Evolutionary conservation across 192 early-diverging fungal genomes (phyloP), one percentile per base, ranked within the genome.

Genomic region (Rhizophagus clarus): DNA sequence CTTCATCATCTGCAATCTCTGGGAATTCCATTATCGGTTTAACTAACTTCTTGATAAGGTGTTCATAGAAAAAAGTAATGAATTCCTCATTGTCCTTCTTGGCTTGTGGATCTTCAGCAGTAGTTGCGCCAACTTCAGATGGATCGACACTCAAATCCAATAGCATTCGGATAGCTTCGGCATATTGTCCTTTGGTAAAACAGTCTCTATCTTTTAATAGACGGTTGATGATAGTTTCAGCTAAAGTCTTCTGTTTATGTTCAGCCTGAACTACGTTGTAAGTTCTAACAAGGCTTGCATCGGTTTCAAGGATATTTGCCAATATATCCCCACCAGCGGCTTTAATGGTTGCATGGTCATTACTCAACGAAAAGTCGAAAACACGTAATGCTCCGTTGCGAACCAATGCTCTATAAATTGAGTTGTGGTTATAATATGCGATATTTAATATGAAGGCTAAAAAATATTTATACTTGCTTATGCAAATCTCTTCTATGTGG

Each of bases 381-480:
- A 96, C 82, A 70, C 88, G 82, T 81, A 97, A 96, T 14, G 97
- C 80, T 6, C 97, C 97, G 69, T 93, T 88, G 61, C 93, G 88
- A 49, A 86, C 89, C 73, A 97, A 87, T 6, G 91, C 86, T 62
- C 94, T 92, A 76, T 37, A 66, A 64, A 66, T 31, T 31, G 2
- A 66, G 9, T 12, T 66, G 29, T 2, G 6, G 29, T 32, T 31
- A 66, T 28, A 66, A 66, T 15, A 20, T 17, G 49, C 15, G 15
- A 49, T 49, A 20, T 32, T 24, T 66, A 32, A 15, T 81, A 84
- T 37, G 84, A 71, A 0, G 42, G 5, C 61, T 17, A 61, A 20
- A 77, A 81, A 22, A 72, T 72, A 37, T 20, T 49, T 17, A 32
- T 22, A 67, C 68, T 31, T 85, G 93, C 93, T 92, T 83, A 72